phyloP scores from a whole-genome alignment of 495 filamentous ascomycete species.

The Penicillium desertorum region DNA sequence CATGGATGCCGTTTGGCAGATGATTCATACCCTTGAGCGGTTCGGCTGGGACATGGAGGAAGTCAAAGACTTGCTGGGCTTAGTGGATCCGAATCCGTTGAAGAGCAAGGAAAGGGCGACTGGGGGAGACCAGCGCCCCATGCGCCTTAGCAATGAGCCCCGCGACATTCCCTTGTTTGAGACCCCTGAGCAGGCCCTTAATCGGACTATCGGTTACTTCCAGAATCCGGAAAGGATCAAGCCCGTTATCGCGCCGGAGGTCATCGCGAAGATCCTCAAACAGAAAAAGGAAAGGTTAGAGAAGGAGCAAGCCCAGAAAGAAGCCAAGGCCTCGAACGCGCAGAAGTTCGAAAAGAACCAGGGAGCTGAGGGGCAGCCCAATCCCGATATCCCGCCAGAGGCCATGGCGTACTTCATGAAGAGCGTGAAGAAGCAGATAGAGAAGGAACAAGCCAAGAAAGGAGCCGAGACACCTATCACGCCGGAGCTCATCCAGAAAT shows the following conservation, averaged over 20 bases:
- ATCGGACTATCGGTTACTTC: neutral
- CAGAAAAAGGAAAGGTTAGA: neutral
- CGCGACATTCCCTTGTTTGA: neutral
- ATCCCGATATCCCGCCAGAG: no score
- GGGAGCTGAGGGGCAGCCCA: no score
- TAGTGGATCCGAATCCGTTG: slow-evolving; percentile 5
- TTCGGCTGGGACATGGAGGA: neutral
- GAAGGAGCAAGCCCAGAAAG: neutral
- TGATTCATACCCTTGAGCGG: neutral
- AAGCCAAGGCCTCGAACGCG: neutral
- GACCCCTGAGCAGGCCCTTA: neutral
- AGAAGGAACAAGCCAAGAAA: no score
- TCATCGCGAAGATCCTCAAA: neutral
- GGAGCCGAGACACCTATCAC: no score
- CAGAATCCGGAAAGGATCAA: neutral
- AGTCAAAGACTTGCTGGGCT: slow-evolving; percentile 17
- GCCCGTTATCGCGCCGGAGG: neutral
- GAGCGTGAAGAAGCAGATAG: no score
- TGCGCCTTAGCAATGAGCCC: neutral
- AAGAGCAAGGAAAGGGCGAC: neutral
- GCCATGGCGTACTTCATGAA: no score
- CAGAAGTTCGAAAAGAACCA: no score
- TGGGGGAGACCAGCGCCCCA: neutral
- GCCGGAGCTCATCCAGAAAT: no score
- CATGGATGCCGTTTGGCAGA: neutral